Evolutionary conservation across 306 rosid genomes (phyloP).

Genomic region (Medicago ruthenica): DNA sequence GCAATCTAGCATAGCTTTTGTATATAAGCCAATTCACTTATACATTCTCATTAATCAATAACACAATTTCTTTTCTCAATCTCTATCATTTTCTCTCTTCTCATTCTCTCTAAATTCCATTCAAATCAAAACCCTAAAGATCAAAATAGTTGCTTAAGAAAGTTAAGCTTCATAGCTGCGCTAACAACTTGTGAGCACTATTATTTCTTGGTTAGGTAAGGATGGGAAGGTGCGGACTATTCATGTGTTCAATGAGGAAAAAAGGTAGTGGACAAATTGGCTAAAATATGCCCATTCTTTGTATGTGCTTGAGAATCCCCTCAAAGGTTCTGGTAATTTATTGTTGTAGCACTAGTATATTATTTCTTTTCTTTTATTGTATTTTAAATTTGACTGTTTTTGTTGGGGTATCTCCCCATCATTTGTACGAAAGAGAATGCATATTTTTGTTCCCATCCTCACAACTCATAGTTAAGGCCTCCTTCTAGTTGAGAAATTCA

Average conservation of each 20-base stretch:
- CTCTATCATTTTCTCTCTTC: too few relatives aligned
- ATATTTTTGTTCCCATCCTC: background rate
- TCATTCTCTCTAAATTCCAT: too few relatives aligned
- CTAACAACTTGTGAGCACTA: background rate
- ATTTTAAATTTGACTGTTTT: background rate
- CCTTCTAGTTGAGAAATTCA: background rate
- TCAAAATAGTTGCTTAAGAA: too few relatives aligned
- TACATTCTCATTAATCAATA: too few relatives aligned
- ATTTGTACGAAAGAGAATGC: background rate
- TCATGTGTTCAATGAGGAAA: background rate
- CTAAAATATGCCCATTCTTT: constrained; percentile 4
- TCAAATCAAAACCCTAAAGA: too few relatives aligned
- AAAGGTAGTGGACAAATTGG: background rate
- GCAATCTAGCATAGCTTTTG: too few relatives aligned
- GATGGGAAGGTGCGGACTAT: background rate
- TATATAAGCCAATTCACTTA: too few relatives aligned
- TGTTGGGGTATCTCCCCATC: background rate
- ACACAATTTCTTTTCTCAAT: too few relatives aligned
- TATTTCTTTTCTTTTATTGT: background rate
- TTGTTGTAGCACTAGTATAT: background rate
- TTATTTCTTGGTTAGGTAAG: background rate
- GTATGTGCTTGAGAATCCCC: background rate
- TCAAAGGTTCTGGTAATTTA: background rate
- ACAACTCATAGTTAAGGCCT: background rate
- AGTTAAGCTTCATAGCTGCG: too few relatives aligned